These are phyloP conservation scores for Blastomyces gilchristii DNA, from an alignment of 2,329 filamentous ascomycete species.

Conservation along the genomic window DNA sequence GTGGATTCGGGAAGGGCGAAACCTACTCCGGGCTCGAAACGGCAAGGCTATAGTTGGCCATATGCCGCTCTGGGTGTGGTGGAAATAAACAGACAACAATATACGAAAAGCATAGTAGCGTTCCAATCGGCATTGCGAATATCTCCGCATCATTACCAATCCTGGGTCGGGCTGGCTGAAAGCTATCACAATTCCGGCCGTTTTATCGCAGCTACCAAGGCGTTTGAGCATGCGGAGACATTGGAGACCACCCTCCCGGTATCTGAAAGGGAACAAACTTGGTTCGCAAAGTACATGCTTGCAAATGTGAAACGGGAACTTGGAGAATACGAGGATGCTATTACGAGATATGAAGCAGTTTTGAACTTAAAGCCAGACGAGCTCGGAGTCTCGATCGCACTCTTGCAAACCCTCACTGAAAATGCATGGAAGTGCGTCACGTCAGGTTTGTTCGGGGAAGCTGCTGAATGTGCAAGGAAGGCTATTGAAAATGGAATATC, in stretches of 20 bases:
- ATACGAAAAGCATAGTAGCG: constrained; percentile 74
- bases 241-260: constrained; percentile 54
- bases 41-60: constrained; percentile 89
- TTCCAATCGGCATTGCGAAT: constrained; percentile 85
- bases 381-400: constrained; percentile 74
- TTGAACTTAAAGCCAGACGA: constrained; percentile 59
- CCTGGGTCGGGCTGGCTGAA: constrained; percentile 93
- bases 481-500: constrained; percentile 57
- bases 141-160: constrained; percentile 79
- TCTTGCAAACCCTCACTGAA: constrained; percentile 81
- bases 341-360: constrained; percentile 64
- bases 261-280: constrained; percentile 57
- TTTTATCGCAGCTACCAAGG: constrained; percentile 87
- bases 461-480: constrained; percentile 57
- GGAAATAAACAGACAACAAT: constrained; percentile 89
- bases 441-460: constrained; percentile 76
- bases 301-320: constrained; percentile 89
- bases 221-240: constrained; percentile 73
- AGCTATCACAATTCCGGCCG: constrained; percentile 91
- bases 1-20: constrained; percentile 91
- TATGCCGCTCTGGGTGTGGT: constrained; percentile 89
- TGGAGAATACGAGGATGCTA: constrained; percentile 77
- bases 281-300: constrained; percentile 96
- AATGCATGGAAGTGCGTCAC: constrained; percentile 67
- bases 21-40: constrained; percentile 83